Conservation (phyloP, 2,329 filamentous ascomycete genomes). For the Scedosporium dehoogii region DNA sequence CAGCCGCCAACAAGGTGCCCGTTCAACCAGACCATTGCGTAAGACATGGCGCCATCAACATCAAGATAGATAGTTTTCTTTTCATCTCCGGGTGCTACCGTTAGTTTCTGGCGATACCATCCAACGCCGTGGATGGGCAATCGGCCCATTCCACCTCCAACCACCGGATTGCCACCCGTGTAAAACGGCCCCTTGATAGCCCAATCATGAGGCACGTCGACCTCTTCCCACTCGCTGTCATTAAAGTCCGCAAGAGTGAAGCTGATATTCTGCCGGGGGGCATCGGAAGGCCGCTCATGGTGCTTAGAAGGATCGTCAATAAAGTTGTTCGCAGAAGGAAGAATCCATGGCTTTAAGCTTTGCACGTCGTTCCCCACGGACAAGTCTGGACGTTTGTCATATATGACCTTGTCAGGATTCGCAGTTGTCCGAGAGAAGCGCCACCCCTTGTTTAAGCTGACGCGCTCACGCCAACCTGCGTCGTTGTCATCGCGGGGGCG, state of each 20-base stretch:
- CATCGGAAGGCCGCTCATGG: slow-evolving; percentile 18
- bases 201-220: slow-evolving; percentile 39
- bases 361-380: slow-evolving; percentile 9
- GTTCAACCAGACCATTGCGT: slow-evolving; percentile 42
- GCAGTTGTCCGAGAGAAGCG: slow-evolving; percentile 24
- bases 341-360: slow-evolving; percentile 29
- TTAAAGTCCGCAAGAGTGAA: slow-evolving; percentile 25
- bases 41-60: slow-evolving; percentile 41
- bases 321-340: slow-evolving; percentile 30
- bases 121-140: slow-evolving; percentile 42
- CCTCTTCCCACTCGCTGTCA: slow-evolving; percentile 28
- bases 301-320: slow-evolving; percentile 19
- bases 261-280: slow-evolving; percentile 14
- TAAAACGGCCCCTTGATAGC: slow-evolving; percentile 36
- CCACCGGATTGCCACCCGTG: slow-evolving; percentile 19
- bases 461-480: slow-evolving; percentile 14
- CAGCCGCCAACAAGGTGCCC: slow-evolving; percentile 38
- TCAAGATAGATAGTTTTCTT: slow-evolving; percentile 33
- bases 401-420: slow-evolving; percentile 24
- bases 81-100: slow-evolving; percentile 13
- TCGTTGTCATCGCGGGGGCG: background rate
- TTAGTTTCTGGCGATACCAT: slow-evolving; percentile 34
- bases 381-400: slow-evolving; percentile 15
- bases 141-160: slow-evolving; percentile 28
- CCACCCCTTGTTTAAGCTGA: slow-evolving; percentile 26